These are phyloP conservation scores for Knufia petricola DNA, from an alignment of 2,329 filamentous ascomycete genomes.

Conservation along the genomic window DNA sequence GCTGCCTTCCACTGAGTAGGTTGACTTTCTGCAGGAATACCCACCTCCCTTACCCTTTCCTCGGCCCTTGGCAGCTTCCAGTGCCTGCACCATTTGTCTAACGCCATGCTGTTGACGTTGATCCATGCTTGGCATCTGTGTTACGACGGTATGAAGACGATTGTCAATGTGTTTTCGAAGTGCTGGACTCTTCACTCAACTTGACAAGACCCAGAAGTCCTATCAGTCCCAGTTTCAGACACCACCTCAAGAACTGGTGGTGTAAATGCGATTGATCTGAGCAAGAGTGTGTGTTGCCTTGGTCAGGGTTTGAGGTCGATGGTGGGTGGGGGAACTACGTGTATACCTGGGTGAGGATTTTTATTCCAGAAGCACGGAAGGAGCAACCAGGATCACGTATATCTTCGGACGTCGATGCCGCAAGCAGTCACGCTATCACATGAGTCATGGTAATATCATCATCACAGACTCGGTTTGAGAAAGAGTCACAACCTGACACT, in stretches of 20 bases:
- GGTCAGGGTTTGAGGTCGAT: too few relatives aligned
- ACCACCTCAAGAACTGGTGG: too few relatives aligned
- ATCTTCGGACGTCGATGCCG: neutral
- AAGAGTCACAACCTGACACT: too few relatives aligned
- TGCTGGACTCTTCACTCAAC: neutral
- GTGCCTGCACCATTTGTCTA: constrained; percentile 51
- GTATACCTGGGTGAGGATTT: neutral
- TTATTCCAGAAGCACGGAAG: neutral
- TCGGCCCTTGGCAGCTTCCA: constrained; percentile 52
- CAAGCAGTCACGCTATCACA: neutral
- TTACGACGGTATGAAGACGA: too few relatives aligned
- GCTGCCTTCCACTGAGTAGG: constrained; percentile 58
- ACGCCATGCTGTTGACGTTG: constrained; percentile 62
- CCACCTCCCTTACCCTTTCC: constrained; percentile 42
- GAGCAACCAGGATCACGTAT: neutral
- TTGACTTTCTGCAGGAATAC: constrained; percentile 72
- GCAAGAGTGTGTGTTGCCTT: too few relatives aligned
- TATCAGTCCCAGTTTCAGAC: too few relatives aligned
- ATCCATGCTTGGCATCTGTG: constrained; percentile 38
- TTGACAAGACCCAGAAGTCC: neutral
- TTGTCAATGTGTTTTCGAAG: too few relatives aligned
- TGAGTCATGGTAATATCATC: neutral
- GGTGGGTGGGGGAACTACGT: neutral
- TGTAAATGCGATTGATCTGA: too few relatives aligned
- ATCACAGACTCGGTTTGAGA: neutral